Conservation (phyloP, 257 asterid species). For the Solanum megistacrolobum region DNA sequence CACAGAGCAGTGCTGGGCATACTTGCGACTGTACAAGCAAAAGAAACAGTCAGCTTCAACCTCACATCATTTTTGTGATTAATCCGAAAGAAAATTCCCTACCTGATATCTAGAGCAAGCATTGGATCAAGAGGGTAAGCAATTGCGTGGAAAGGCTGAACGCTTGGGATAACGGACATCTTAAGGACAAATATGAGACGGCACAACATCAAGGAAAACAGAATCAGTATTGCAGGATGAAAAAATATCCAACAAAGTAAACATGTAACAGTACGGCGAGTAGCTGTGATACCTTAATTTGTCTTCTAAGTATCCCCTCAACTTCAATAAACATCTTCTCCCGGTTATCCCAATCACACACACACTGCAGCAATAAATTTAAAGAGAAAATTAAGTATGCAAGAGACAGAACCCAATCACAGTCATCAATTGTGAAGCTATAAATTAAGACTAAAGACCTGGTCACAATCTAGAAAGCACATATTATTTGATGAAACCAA, state of each 20-base stretch:
- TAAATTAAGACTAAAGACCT: background rate
- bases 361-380: conserved; percentile 46
- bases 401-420: background rate
- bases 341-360: conserved; percentile 96
- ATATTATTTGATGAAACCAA: background rate
- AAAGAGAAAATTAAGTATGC: background rate
- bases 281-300: conserved; percentile 62
- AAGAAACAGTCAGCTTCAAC: background rate
- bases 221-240: background rate
- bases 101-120: conserved; percentile 95
- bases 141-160: conserved; percentile 99
- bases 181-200: conserved; percentile 2
- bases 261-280: background rate
- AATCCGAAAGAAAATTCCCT: background rate
- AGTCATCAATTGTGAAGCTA: background rate
- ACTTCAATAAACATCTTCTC: conserved; percentile 90
- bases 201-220: background rate
- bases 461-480: background rate
- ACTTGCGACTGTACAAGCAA: conserved; percentile 59
- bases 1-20: conserved; percentile 89
- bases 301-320: conserved; percentile 86
- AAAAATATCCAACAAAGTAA: background rate
- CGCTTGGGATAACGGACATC: conserved; percentile 95
- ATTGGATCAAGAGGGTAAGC: conserved; percentile 97
- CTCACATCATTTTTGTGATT: background rate